Conservation (phyloP, 768 basidiomycete species). For the Hericium alpestre region DNA sequence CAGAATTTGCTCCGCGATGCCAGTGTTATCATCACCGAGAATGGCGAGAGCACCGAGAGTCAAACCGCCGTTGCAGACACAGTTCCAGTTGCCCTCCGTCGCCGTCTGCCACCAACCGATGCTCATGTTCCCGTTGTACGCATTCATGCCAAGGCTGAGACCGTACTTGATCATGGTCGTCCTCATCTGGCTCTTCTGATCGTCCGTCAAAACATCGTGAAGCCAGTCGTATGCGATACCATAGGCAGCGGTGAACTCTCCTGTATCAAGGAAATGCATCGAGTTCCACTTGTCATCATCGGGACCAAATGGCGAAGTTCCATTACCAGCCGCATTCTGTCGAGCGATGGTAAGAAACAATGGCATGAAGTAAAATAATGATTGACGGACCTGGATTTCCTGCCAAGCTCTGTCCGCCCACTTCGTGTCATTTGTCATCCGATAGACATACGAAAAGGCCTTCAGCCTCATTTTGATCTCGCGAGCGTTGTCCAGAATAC, state of each 20-base stretch:
- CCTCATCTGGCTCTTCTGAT: slow-evolving; percentile 62
- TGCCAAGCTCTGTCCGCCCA: slow-evolving; percentile 81
- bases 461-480: slow-evolving; percentile 87
- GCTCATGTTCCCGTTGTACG: slow-evolving; percentile 30
- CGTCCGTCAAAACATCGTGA: slow-evolving; percentile 68
- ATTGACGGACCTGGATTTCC: slow-evolving; percentile 65
- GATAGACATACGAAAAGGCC: slow-evolving; percentile 83
- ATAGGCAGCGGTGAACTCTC: slow-evolving; percentile 83
- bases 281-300: slow-evolving; percentile 70
- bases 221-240: slow-evolving; percentile 96
- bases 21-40: slow-evolving; percentile 70
- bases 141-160: slow-evolving; percentile 51
- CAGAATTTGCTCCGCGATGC: slow-evolving; percentile 58
- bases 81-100: slow-evolving; percentile 93
- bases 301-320: slow-evolving; percentile 55
- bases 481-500: slow-evolving; percentile 86
- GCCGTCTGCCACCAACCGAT: slow-evolving; percentile 75
- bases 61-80: slow-evolving; percentile 87
- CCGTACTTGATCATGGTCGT: slow-evolving; percentile 70
- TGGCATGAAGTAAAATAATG: not conserved
- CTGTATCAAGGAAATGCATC: slow-evolving; percentile 82
- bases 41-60: slow-evolving; percentile 88
- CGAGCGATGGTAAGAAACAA: not conserved
- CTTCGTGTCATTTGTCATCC: slow-evolving; percentile 83
- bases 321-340: slow-evolving; percentile 70